Conservation (phyloP, 495 filamentous ascomycete genomes). For the Lasiosphaeris hirsuta region DNA sequence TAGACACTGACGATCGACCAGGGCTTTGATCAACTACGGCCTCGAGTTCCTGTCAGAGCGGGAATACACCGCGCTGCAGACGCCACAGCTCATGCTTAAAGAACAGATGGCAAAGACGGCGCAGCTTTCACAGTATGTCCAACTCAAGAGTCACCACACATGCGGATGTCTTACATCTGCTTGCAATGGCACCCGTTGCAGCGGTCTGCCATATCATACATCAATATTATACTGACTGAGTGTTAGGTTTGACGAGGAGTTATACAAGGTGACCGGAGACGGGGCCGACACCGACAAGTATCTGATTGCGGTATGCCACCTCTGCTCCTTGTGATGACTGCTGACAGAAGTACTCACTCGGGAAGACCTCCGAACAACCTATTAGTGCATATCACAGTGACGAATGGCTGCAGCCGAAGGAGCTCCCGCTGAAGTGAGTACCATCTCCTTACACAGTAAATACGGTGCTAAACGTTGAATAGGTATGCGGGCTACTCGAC, state of each 20-base stretch:
- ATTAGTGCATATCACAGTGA: slow-evolving; percentile 87
- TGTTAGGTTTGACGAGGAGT: slow-evolving; percentile 77
- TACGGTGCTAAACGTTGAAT: neutral
- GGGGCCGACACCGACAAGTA: slow-evolving; percentile 89
- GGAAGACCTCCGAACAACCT: slow-evolving; percentile 82
- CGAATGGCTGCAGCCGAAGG: slow-evolving; percentile 83
- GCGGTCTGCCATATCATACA: no score
- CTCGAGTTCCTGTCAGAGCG: slow-evolving; percentile 76
- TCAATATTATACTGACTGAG: neutral
- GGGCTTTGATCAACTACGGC: slow-evolving; percentile 87
- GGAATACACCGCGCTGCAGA: slow-evolving; percentile 84
- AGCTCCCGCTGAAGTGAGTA: slow-evolving; percentile 77
- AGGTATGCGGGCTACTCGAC: slow-evolving; percentile 87
- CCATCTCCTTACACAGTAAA: slow-evolving; percentile 26
- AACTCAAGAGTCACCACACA: no score
- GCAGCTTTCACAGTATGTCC: slow-evolving; percentile 70
- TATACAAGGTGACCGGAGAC: slow-evolving; percentile 92
- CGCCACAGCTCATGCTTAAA: slow-evolving; percentile 93
- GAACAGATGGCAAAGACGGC: slow-evolving; percentile 99
- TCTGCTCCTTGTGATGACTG: neutral
- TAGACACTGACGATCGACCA: slow-evolving; percentile 6
- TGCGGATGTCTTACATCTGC: no score
- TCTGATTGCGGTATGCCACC: slow-evolving; percentile 64
- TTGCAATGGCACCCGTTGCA: no score
- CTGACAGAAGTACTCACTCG: neutral